Conservation (phyloP, 129 eudicot species). For the sunflower (Helianthus annuus) region DNA sequence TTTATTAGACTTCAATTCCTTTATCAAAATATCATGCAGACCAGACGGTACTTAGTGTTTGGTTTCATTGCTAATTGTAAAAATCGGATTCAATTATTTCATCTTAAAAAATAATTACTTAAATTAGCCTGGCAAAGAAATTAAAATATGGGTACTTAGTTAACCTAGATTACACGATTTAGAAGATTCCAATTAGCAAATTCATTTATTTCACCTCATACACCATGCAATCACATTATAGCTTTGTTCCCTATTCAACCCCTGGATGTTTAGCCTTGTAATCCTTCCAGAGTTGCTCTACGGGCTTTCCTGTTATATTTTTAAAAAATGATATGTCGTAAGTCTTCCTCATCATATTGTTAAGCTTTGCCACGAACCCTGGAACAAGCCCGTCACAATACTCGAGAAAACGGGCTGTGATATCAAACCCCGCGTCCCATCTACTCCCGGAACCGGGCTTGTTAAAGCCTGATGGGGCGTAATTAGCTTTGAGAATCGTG, state of each 20-base stretch:
- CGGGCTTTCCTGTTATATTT: not conserved
- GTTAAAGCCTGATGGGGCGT: not conserved
- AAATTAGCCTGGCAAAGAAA: too few relatives aligned
- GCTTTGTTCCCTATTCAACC: not conserved
- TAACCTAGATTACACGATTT: not conserved
- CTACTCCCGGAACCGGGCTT: not conserved
- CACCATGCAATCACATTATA: not conserved
- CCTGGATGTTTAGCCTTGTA: conserved; percentile 13
- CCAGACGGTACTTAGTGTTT: too few relatives aligned
- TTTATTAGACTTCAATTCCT: too few relatives aligned
- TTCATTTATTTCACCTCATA: not conserved
- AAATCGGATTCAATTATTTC: too few relatives aligned
- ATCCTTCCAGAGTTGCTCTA: too few relatives aligned
- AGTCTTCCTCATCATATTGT: conserved; percentile 14
- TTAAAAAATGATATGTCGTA: conserved; percentile 6
- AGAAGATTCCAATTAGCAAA: not conserved
- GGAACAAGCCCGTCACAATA: too few relatives aligned
- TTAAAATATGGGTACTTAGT: too few relatives aligned
- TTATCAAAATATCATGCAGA: too few relatives aligned
- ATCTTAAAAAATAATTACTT: too few relatives aligned
- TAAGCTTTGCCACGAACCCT: too few relatives aligned
- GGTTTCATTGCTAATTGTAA: too few relatives aligned
- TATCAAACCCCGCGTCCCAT: conserved; percentile 21
- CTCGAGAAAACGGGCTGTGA: conserved; percentile 21
- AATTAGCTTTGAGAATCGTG: not conserved